Evolutionary conservation across 1,284 basidiomycete genomes (phyloP).

Genomic region (Ustilago curta): DNA sequence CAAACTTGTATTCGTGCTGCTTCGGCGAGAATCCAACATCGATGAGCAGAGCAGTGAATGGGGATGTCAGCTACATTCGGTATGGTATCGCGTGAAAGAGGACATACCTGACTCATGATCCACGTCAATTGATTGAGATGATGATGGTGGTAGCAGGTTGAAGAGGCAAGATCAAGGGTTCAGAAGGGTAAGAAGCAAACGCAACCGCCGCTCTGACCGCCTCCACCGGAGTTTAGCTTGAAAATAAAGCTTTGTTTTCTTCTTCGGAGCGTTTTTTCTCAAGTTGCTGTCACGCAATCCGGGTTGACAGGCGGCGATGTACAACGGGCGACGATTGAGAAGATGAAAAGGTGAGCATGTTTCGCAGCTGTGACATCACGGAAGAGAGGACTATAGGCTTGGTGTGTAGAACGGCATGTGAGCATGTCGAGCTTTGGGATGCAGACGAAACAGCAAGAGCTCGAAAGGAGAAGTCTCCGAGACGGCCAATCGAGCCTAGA

Average conservation of each 20-base stretch:
- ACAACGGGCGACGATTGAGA: not conserved
- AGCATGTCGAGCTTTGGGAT: not conserved
- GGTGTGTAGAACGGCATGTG: too few relatives aligned
- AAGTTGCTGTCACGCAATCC: not conserved
- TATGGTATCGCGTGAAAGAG: too few relatives aligned
- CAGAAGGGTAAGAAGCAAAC: not conserved
- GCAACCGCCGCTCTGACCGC: constrained; percentile 2
- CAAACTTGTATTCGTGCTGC: constrained; percentile 73
- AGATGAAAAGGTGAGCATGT: not conserved
- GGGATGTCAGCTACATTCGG: not conserved
- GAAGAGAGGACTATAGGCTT: too few relatives aligned
- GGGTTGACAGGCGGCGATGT: not conserved
- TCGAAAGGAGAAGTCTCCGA: constrained; percentile 5
- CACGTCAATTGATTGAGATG: not conserved
- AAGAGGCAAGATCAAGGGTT: constrained; percentile 5
- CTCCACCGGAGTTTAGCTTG: constrained; percentile 3
- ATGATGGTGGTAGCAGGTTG: constrained; percentile 2
- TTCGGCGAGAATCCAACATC: too few relatives aligned
- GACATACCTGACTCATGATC: constrained; percentile 3
- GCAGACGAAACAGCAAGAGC: not conserved
- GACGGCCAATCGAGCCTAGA: not conserved
- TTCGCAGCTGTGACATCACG: too few relatives aligned
- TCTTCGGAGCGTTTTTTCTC: not conserved
- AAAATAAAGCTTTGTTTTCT: constrained; percentile 3
- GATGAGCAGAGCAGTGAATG: not conserved